A percentile compares a stretch with the other conserved stretches of the same genome.
Evolutionary conservation across 1,284 basidiomycete species (phyloP).

Genomic region (Rhodotorula sp.): DNA sequence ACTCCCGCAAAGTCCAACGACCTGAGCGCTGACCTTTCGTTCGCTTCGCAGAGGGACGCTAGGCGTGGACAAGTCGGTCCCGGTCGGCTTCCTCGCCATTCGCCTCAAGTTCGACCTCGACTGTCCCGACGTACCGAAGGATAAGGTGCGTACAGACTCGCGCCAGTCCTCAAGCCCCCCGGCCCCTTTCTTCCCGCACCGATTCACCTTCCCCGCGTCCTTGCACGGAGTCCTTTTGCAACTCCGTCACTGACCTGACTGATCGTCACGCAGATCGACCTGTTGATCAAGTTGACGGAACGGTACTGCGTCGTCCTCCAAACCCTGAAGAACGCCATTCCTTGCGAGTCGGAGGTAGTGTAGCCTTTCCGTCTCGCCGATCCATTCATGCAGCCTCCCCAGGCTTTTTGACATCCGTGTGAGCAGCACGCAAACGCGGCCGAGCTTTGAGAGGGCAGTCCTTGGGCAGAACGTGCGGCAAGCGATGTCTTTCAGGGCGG

Average conservation of each 20-base stretch:
- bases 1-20: too few relatives aligned
- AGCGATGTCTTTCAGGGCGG: too few relatives aligned
- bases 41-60: constrained; percentile 11
- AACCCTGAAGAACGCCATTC: constrained; percentile 10
- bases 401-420: too few relatives aligned
- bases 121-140: constrained; percentile 12
- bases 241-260: background rate
- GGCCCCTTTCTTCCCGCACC: too few relatives aligned
- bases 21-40: too few relatives aligned
- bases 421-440: too few relatives aligned
- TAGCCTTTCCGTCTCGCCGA: background rate
- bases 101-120: constrained; percentile 30
- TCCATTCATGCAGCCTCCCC: too few relatives aligned
- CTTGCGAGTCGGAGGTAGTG: background rate
- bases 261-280: constrained; percentile 8
- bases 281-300: constrained; percentile 28
- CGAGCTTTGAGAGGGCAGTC: too few relatives aligned
- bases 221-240: too few relatives aligned
- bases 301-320: constrained; percentile 31
- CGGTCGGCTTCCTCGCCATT: constrained; percentile 29
- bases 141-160: constrained; percentile 27
- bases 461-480: background rate
- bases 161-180: too few relatives aligned
- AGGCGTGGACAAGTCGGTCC: constrained; percentile 22
- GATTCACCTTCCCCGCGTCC: too few relatives aligned